Evolutionary conservation across 2,329 filamentous ascomycete genomes (phyloP), one percentile per base, ranked within the genome.

Genomic region (Epichloe sp.): DNA sequence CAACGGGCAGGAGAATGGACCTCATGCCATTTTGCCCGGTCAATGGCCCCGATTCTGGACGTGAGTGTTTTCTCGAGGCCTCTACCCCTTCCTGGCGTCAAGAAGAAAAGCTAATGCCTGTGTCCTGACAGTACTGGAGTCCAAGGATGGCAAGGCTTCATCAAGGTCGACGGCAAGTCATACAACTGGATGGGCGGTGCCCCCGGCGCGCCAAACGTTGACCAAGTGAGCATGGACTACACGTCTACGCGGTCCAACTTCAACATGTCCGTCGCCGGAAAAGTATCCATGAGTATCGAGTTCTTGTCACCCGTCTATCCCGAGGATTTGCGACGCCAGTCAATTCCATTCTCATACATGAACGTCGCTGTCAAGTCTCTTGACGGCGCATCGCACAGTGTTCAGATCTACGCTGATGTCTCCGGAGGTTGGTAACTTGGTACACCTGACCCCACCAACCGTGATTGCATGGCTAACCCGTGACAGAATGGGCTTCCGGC

Each of bases 241-340:
- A 88, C 85, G 0, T 83, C 85, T 0, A 88, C 85, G 4, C 76
- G 74, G 60, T 87, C 82, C 58, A 78, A 78, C 23, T 89, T 88
- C 63, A 80, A 74, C 8, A 79, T 87, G 69, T 72, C 80, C 55
- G 80, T 84, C 14, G 80, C 64, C 38, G 73, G 73, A 31, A 75
- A 76, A 53, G 72, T 89, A 7, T 68, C 75, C 51, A 71, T 90
- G 71, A 85, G 75, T 17, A 74, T 84, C 49, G 85, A 78, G 0
- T 90, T 89, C 60, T 63, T 88, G 45, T 86, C 83, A 0, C 83
- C 85, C 0, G 72, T 89, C 15, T 83, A 77, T 17, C 80, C 83
- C 0, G 68, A 78, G 34, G 85, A 89, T 59, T 63, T 85, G 19
- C 74, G 74, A 54, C 71, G 83, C 37, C 83, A 88, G 61, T 87